phyloP scores from a whole-genome alignment of 805 yeast species.

The Ogataea methylovora region DNA sequence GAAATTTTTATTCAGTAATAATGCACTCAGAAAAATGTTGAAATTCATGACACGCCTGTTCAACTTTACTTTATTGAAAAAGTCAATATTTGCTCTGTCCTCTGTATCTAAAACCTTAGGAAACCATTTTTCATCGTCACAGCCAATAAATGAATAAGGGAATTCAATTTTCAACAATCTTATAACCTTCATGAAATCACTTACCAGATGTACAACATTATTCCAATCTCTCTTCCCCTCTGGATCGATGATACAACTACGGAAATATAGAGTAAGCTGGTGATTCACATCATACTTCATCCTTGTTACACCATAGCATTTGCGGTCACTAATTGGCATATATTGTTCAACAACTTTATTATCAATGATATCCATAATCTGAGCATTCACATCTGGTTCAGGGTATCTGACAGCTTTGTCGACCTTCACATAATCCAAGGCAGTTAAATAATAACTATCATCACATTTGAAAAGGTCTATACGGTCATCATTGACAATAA shows the following conservation, averaged over 20 bases:
- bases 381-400: constrained; percentile 7
- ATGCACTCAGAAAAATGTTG: constrained; percentile 39
- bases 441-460: constrained; percentile 24
- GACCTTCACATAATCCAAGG: constrained; percentile 40
- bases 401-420: constrained; percentile 10
- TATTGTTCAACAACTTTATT: constrained; percentile 11
- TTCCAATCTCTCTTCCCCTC: constrained; percentile 3
- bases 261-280: constrained; percentile 20
- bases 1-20: constrained; percentile 31
- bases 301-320: constrained; percentile 26
- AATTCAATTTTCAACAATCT: constrained; percentile 28
- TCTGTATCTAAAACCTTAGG: constrained; percentile 12
- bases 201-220: constrained; percentile 19
- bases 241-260: constrained; percentile 3
- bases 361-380: constrained; percentile 30
- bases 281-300: constrained; percentile 22
- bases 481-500: constrained; percentile 41
- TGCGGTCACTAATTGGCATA: constrained; percentile 14
- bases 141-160: constrained; percentile 24
- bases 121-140: constrained; percentile 13
- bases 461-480: constrained; percentile 34
- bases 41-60: constrained; percentile 41
- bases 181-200: constrained; percentile 25
- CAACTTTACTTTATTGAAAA: constrained; percentile 34
- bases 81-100: constrained; percentile 17